phyloP scores from a whole-genome alignment of 2,329 filamentous ascomycete genomes.

The Alternaria atra region DNA sequence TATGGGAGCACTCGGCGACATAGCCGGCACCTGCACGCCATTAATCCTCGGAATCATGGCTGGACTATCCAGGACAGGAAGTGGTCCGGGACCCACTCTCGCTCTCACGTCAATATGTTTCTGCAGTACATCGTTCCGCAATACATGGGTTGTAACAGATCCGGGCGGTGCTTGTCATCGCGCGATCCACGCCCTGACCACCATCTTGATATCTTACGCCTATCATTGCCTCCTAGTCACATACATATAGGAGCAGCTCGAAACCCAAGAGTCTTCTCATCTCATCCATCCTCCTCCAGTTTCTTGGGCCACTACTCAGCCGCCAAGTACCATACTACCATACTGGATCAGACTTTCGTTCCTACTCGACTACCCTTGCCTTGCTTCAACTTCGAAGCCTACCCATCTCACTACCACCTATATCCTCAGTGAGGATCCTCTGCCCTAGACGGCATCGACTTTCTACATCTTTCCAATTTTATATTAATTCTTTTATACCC shows the following conservation, averaged over 20 bases:
- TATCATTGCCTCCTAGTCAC: conserved; percentile 31
- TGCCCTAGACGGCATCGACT: conserved; percentile 14
- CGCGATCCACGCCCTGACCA: conserved; percentile 46
- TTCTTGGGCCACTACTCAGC: conserved; percentile 32
- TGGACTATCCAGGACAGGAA: conserved; percentile 45
- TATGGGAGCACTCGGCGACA: conserved; percentile 47
- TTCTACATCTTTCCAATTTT: conserved; percentile 11
- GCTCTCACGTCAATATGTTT: conserved; percentile 53
- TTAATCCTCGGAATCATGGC: conserved; percentile 46
- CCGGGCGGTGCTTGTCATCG: conserved; percentile 50
- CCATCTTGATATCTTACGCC: conserved; percentile 36
- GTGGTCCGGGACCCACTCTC: conserved; percentile 47
- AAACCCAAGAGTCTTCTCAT: conserved; percentile 32
- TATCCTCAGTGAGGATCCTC: conserved; percentile 8
- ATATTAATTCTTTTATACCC: conserved; percentile 37
- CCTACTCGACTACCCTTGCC: conserved; percentile 20
- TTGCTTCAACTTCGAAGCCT: conserved; percentile 15
- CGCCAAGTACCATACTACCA: conserved; percentile 22
- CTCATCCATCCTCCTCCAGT: conserved; percentile 36
- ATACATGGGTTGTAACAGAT: conserved; percentile 51
- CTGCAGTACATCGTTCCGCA: conserved; percentile 53
- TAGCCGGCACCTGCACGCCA: conserved; percentile 48
- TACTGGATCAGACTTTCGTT: conserved; percentile 24
- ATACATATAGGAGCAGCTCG: conserved; percentile 48
- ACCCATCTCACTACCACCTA: neutral